phyloP scores from a whole-genome alignment of 1,284 basidiomycete genomes.

The Melampsora americana region DNA sequence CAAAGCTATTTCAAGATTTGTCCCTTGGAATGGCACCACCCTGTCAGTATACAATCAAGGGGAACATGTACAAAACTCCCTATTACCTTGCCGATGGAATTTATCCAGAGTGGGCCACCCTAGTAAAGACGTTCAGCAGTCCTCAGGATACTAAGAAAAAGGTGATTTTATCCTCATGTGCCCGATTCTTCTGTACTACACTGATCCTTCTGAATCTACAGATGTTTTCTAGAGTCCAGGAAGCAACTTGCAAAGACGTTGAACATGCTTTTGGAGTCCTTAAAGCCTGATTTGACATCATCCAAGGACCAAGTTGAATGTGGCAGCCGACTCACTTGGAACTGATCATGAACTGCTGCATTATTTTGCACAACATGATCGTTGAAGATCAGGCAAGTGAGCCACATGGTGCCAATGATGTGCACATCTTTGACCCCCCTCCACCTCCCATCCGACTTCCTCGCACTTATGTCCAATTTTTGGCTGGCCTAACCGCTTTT shows the following conservation, averaged over 20 bases:
- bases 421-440: background rate
- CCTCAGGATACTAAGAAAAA: background rate
- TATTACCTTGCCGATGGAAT: conserved; percentile 20
- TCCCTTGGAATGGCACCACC: background rate
- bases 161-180: no score
- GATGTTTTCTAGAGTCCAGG: conserved; percentile 11
- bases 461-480: background rate
- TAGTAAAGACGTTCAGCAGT: conserved; percentile 10
- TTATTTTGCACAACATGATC: no score
- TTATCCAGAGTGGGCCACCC: no score
- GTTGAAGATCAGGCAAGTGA: conserved; percentile 4
- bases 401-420: no score
- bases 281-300: background rate
- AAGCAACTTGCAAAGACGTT: conserved; percentile 6
- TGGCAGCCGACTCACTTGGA: background rate
- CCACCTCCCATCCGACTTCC: background rate
- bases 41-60: conserved; percentile 4
- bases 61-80: background rate
- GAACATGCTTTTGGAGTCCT: conserved; percentile 28
- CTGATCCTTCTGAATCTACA: no score
- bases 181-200: no score
- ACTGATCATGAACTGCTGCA: conserved; percentile 15
- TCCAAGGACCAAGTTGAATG: background rate
- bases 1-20: background rate
- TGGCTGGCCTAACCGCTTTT: background rate